A percentile compares a stretch with the other conserved stretches of the same genome.
Conservation (phyloP, 2,329 filamentous ascomycete species). For the Pseudogymnoascus sp. region DNA sequence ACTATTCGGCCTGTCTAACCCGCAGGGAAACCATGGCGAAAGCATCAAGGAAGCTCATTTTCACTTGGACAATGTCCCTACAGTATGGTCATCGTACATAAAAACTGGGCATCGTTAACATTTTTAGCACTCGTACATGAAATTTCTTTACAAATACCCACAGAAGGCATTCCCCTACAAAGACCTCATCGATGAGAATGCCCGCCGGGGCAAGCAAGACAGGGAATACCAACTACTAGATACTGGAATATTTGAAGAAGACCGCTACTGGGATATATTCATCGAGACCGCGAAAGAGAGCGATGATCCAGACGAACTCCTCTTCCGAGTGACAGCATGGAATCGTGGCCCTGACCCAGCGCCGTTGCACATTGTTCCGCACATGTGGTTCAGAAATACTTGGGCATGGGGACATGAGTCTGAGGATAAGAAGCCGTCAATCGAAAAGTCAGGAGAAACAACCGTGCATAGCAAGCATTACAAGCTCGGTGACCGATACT, state of each 20-base stretch:
- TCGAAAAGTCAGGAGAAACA: slow-evolving; percentile 59
- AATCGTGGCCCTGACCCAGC: slow-evolving; percentile 88
- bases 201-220: slow-evolving; percentile 65
- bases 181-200: slow-evolving; percentile 79
- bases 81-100: slow-evolving; percentile 22
- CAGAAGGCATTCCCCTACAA: slow-evolving; percentile 89
- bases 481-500: slow-evolving; percentile 74
- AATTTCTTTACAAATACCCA: slow-evolving; percentile 95
- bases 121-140: slow-evolving; percentile 91
- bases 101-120: slow-evolving; percentile 17
- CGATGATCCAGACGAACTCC: slow-evolving; percentile 83
- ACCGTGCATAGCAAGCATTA: slow-evolving; percentile 72
- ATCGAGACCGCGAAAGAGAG: slow-evolving; percentile 94
- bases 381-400: slow-evolving; percentile 95
- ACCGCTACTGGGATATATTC: slow-evolving; percentile 93
- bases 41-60: slow-evolving; percentile 96
- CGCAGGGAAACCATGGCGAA: slow-evolving; percentile 95
- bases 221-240: slow-evolving; percentile 89
- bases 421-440: slow-evolving; percentile 70
- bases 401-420: slow-evolving; percentile 89
- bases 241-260: slow-evolving; percentile 79
- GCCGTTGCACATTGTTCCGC: slow-evolving; percentile 86
- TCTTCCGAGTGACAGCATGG: slow-evolving; percentile 94
- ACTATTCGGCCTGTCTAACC: slow-evolving; percentile 90
- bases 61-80: slow-evolving; percentile 87